Conservation (phyloP, 2,329 filamentous ascomycete genomes). For the Lasiodiplodia hormozganensis region DNA sequence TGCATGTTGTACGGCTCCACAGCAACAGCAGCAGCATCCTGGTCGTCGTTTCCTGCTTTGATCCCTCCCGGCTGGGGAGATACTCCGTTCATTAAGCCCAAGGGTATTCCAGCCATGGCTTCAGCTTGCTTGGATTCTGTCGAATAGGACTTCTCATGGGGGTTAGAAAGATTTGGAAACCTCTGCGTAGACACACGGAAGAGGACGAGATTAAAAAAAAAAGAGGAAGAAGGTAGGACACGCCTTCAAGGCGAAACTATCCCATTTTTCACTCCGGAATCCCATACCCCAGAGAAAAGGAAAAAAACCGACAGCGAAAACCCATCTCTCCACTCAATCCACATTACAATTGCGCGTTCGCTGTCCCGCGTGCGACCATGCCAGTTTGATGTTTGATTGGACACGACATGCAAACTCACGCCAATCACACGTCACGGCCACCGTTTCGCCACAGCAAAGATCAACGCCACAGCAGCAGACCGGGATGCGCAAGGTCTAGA, state of each 20-base stretch:
- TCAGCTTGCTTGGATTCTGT: background rate
- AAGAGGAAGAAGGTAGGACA: background rate
- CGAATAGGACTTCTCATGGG: background rate
- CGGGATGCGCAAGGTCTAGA: background rate
- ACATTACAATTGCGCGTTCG: background rate
- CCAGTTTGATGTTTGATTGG: background rate
- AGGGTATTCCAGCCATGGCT: background rate
- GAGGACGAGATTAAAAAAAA: background rate
- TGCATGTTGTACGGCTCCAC: conserved; percentile 62
- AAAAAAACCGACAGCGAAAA: background rate
- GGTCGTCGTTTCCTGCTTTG: background rate
- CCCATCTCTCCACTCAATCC: background rate
- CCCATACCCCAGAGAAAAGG: background rate
- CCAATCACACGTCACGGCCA: background rate
- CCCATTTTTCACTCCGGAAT: background rate
- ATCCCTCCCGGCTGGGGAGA: background rate
- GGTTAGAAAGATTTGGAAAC: background rate
- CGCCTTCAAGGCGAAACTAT: background rate
- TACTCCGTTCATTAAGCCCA: background rate
- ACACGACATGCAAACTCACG: background rate
- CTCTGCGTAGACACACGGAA: background rate
- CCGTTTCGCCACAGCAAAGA: conserved; percentile 12
- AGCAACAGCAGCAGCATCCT: background rate
- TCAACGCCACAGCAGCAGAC: background rate
- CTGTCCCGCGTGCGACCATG: background rate